These are phyloP conservation scores for Ganoderma sinense DNA, from an alignment of 1,284 basidiomycete genomes.

Conservation along the genomic window DNA sequence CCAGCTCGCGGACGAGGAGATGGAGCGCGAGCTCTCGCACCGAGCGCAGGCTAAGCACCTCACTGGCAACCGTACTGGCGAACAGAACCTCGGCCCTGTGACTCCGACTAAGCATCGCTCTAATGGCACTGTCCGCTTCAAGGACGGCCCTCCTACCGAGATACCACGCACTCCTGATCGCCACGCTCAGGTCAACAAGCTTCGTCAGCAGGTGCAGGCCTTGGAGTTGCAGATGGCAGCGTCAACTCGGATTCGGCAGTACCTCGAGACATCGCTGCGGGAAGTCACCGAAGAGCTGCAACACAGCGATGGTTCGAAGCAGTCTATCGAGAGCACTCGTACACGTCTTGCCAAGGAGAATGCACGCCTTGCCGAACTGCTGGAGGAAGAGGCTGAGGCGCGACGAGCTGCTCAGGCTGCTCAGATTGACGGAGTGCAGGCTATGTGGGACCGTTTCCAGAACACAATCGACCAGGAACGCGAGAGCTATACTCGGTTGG, in stretches of 20 bases:
- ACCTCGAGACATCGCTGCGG: constrained; percentile 67
- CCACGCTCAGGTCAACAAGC: constrained; percentile 54
- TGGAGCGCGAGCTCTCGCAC: constrained; percentile 62
- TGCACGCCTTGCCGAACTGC: constrained; percentile 56
- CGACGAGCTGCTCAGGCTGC: constrained; percentile 65
- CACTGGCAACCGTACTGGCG: constrained; percentile 33
- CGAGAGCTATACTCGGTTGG: constrained; percentile 66
- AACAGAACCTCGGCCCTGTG: constrained; percentile 47
- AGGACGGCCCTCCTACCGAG: constrained; percentile 44
- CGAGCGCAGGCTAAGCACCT: constrained; percentile 30
- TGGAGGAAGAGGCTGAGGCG: constrained; percentile 73
- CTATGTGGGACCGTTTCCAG: constrained; percentile 77
- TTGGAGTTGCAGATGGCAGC: constrained; percentile 77
- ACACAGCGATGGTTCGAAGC: constrained; percentile 70
- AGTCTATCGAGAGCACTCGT: constrained; percentile 67
- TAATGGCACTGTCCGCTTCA: constrained; percentile 46
- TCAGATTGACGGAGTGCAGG: constrained; percentile 70
- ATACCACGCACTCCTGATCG: constrained; percentile 53
- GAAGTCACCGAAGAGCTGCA: constrained; percentile 73
- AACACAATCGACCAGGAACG: constrained; percentile 66
- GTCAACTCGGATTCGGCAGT: constrained; percentile 71
- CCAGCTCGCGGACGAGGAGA: constrained; percentile 67
- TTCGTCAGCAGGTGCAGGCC: constrained; percentile 72
- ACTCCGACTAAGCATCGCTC: constrained; percentile 54
- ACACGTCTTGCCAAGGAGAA: constrained; percentile 68